phyloP scores from a whole-genome alignment of 2,329 filamentous ascomycete genomes.

The Penicillium palitans region DNA sequence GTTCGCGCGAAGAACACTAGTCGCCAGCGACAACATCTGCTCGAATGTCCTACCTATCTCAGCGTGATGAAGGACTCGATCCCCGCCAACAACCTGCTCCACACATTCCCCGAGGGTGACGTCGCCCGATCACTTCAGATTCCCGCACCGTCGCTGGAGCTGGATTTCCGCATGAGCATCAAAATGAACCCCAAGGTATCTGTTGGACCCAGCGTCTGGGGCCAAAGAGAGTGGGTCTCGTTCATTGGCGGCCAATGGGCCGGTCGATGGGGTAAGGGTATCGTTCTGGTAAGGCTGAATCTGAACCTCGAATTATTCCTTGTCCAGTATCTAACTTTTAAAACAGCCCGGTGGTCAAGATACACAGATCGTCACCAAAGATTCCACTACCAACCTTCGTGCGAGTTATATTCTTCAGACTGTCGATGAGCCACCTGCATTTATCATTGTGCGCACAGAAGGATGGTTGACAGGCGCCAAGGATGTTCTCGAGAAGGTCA shows the following conservation, averaged over 20 bases:
- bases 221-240: slow-evolving; percentile 54
- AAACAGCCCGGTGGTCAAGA: slow-evolving; percentile 52
- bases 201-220: slow-evolving; percentile 50
- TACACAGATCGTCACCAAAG: slow-evolving; percentile 51
- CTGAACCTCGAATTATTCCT: not conserved
- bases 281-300: slow-evolving; percentile 45
- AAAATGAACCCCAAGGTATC: slow-evolving; percentile 53
- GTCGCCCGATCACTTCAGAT: slow-evolving; percentile 50
- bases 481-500: slow-evolving; percentile 51
- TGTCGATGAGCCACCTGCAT: slow-evolving; percentile 52
- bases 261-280: slow-evolving; percentile 54
- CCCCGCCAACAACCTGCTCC: slow-evolving; percentile 52
- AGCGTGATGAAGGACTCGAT: slow-evolving; percentile 56
- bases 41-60: slow-evolving; percentile 52
- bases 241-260: slow-evolving; percentile 55
- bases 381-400: slow-evolving; percentile 47
- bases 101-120: slow-evolving; percentile 53
- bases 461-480: slow-evolving; percentile 53
- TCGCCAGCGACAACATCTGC: slow-evolving; percentile 50
- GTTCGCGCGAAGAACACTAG: slow-evolving; percentile 54
- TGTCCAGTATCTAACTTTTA: not conserved
- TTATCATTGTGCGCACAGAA: slow-evolving; percentile 48
- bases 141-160: slow-evolving; percentile 49
- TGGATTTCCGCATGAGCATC: slow-evolving; percentile 56
- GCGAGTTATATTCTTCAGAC: slow-evolving; percentile 53